These are phyloP conservation scores for Xerocomus brunneocitrinus DNA, from an alignment of 768 basidiomycete species.

Conservation along the genomic window DNA sequence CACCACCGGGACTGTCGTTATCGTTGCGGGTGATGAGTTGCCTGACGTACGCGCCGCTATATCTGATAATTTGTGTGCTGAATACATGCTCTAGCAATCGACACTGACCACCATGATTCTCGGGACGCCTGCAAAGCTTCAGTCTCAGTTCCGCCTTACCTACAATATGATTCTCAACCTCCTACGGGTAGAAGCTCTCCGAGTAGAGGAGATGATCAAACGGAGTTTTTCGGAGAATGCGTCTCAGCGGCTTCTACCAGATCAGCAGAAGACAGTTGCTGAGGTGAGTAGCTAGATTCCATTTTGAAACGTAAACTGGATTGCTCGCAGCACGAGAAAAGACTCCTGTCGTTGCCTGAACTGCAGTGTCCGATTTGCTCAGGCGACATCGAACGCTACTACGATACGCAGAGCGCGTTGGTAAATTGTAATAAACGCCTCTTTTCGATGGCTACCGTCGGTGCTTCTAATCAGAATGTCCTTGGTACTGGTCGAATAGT, in stretches of 20 bases:
- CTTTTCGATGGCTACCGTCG: conserved; percentile 51
- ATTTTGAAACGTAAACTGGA: conserved; percentile 7
- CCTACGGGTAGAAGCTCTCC: conserved; percentile 89
- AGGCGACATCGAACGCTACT: conserved; percentile 71
- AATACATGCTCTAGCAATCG: conserved; percentile 47
- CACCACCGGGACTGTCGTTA: conserved; percentile 91
- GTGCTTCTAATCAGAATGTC: conserved; percentile 63
- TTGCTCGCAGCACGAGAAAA: conserved; percentile 61
- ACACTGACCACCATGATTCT: conserved; percentile 86
- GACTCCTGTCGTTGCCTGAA: conserved; percentile 55
- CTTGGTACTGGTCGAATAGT: conserved; percentile 76
- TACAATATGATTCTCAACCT: conserved; percentile 99
- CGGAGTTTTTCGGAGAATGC: conserved; percentile 98
- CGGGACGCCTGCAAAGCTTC: conserved; percentile 86
- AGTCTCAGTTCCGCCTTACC: conserved; percentile 94
- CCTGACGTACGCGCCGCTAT: conserved; percentile 64
- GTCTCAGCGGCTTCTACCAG: conserved; percentile 86
- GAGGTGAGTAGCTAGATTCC: conserved; percentile 49
- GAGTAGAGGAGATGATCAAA: conserved; percentile 99
- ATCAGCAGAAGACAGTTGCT: conserved; percentile 83
- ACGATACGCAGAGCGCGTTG: conserved; percentile 64
- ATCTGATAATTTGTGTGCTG: background rate
- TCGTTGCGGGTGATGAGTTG: conserved; percentile 75
- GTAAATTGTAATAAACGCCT: conserved; percentile 59
- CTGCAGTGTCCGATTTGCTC: conserved; percentile 65